Evolutionary conservation across 139 green algal genomes (phyloP).

Genomic region (Chlamydomonas urium): DNA sequence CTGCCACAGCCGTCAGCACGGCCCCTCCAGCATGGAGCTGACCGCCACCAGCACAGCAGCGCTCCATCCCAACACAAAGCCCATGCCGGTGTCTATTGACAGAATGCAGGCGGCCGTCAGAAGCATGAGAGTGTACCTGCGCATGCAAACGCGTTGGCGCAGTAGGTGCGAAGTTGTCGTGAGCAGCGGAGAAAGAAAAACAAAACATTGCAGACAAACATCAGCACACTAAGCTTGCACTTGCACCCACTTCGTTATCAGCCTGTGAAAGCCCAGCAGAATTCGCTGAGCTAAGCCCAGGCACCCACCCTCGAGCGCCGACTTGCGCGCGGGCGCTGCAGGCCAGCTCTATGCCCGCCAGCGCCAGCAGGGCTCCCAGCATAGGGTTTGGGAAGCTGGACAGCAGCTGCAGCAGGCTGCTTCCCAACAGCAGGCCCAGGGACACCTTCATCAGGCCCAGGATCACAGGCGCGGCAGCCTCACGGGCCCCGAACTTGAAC

Average conservation of each 20-base stretch:
- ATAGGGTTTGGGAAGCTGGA: conserved; percentile 56
- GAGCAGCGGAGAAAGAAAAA: neutral
- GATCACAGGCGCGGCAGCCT: conserved; percentile 59
- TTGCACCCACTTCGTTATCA: neutral
- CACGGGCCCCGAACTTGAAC: conserved; percentile 66
- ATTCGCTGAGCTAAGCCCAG: neutral
- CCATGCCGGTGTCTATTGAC: conserved; percentile 41
- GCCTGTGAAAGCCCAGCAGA: neutral
- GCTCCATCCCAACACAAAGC: conserved; percentile 49
- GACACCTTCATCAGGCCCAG: conserved; percentile 66
- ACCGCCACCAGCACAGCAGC: no score
- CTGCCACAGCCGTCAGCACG: neutral
- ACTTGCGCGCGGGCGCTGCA: conserved; percentile 5
- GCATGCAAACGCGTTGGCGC: neutral
- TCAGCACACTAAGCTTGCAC: neutral
- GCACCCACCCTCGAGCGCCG: neutral
- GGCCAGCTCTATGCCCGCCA: conserved; percentile 64
- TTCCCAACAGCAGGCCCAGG: conserved; percentile 65
- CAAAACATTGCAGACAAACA: neutral
- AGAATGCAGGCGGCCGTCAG: conserved; percentile 57
- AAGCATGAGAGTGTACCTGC: conserved; percentile 54
- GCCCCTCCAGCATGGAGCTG: no score
- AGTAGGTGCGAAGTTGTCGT: neutral
- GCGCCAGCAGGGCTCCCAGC: conserved; percentile 60
- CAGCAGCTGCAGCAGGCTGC: conserved; percentile 54